Percentiles rank a stretch among this genome's conserved stretches.
phyloP scores from a whole-genome alignment of 1,284 basidiomycete genomes.

The Cryptococcus neoformans region DNA sequence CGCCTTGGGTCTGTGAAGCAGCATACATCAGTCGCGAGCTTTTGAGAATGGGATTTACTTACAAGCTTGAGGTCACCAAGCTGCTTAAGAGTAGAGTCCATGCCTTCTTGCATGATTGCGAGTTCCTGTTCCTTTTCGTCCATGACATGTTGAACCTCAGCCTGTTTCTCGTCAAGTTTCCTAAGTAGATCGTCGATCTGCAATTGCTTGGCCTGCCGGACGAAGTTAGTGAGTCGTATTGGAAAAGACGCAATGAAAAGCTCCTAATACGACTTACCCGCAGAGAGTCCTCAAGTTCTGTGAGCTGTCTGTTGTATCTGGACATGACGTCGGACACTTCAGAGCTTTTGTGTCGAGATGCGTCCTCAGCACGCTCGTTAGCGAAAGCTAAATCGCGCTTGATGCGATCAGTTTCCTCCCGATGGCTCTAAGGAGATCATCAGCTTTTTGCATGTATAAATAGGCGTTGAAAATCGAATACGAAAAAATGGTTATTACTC shows the following conservation, averaged over 20 bases:
- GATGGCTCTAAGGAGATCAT: constrained; percentile 60
- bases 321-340: constrained; percentile 84
- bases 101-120: constrained; percentile 89
- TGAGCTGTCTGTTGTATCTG: constrained; percentile 95
- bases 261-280: constrained; percentile 58
- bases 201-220: constrained; percentile 76
- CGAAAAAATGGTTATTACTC: constrained; percentile 17
- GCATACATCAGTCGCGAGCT: neutral
- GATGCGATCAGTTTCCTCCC: constrained; percentile 91
- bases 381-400: constrained; percentile 93
- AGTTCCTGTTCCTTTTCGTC: constrained; percentile 99
- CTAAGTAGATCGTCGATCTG: constrained; percentile 86
- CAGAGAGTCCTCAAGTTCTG: constrained; percentile 91
- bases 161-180: constrained; percentile 70
- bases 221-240: neutral
- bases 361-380: constrained; percentile 97
- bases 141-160: constrained; percentile 72
- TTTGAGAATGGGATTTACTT: constrained; percentile 11
- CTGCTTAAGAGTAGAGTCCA: constrained; percentile 91
- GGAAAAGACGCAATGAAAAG: constrained; percentile 9
- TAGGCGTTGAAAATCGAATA: neutral
- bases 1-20: constrained; percentile 65
- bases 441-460: neutral
- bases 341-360: constrained; percentile 83
- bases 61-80: constrained; percentile 84